Evolutionary conservation across 108 stramenopile species (phyloP).

Genomic region (Cyclotella choctawhatcheeana): DNA sequence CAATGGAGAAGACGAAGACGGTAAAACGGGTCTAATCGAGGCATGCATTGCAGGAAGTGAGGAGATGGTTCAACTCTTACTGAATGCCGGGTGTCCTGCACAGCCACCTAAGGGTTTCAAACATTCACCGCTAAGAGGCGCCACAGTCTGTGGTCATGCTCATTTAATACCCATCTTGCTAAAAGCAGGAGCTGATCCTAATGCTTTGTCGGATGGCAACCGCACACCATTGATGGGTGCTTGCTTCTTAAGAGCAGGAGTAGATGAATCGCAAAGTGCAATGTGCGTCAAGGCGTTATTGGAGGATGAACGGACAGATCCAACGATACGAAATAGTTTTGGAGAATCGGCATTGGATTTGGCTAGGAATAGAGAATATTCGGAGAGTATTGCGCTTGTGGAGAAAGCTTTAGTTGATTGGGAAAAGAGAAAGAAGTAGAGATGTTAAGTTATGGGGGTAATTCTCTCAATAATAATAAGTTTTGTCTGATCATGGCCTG

Average conservation of each 20-base stretch:
- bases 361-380: conserved; percentile 32
- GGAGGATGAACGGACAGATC: conserved; percentile 33
- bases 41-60: conserved; percentile 34
- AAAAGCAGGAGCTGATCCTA: conserved; percentile 42
- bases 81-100: conserved; percentile 36
- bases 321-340: conserved; percentile 40
- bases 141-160: conserved; percentile 34
- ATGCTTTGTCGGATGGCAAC: conserved; percentile 39
- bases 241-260: conserved; percentile 27
- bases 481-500: too few species aligned
- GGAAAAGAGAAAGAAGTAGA: not conserved
- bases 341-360: conserved; percentile 41
- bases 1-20: conserved; percentile 27
- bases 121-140: conserved; percentile 37
- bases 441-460: too few species aligned
- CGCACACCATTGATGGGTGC: conserved; percentile 48
- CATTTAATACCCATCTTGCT: conserved; percentile 29
- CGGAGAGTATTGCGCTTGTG: conserved; percentile 17
- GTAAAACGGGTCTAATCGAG: conserved; percentile 36
- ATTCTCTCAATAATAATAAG: too few species aligned
- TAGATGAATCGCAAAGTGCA: conserved; percentile 13
- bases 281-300: conserved; percentile 38
- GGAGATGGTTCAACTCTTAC: conserved; percentile 16
- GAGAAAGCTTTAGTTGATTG: conserved; percentile 33
- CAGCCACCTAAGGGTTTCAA: conserved; percentile 30